Base-by-base conservation (phyloP, 495 filamentous ascomycete genomes). In the Physcia stellaris region DNA sequence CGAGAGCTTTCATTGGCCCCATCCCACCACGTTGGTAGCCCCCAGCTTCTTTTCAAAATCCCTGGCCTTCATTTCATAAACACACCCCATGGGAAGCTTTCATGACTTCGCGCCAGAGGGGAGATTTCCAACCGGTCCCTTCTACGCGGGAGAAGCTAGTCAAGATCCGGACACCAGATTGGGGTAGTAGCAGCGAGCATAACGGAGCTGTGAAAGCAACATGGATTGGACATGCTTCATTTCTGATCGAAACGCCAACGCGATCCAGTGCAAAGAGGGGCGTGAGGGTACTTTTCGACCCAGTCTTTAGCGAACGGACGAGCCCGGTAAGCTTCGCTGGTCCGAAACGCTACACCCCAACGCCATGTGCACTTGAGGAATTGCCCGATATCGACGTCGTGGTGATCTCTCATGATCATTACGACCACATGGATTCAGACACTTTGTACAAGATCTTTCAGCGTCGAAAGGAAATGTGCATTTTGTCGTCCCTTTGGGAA, bases 151-250 rank as follows among this genome's bases (percentile, higher is more conserved):
- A 51, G 6, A 39, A 58, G 23, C 52, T 64, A 2, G 55, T 59
- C 16, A 26, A 39, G 2, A 42, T 63, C 13, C 50, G 46, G 7
- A 55, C 39, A 23, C 61, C 60, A 5, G 46, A 54, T 40, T 64
- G 61, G 53, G 53, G 50, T 17, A 12, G 12, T 1, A 35, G 37
- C n/a, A 30, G 46, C n/a, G 17, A 42, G 9, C n/a, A n/a, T n/a
- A n/a, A n/a, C n/a, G n/a, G n/a, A n/a, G 52, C 50, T 5, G 35
- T 64, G 32, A 57, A 58, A 42, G 58, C 57, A 0, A 75, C 70
- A 5, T 70, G 64, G 64, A 55, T 75, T 4, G 70, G 70, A 4
- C 70, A 75, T 42, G 70, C 70, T 7, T 53, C 53, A 20, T 56
- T 65, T 24, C 54, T 75, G 6, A 39, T 70, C 6, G 67, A 73